These are phyloP conservation scores for Beauveria caledonica DNA, from an alignment of 2,329 filamentous ascomycete species.

Conservation along the genomic window DNA sequence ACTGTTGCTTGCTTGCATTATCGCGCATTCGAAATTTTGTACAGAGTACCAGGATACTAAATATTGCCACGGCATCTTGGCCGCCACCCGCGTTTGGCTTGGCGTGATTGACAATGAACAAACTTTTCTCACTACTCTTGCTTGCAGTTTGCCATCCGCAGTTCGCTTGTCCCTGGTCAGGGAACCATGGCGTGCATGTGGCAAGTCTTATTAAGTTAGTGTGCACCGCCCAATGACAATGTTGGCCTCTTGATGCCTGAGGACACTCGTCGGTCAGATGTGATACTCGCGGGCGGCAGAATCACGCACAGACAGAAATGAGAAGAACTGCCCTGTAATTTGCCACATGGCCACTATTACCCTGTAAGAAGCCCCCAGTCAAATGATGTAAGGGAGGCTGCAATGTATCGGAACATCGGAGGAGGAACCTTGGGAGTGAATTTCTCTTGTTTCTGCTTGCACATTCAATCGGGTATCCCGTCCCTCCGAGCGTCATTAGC, in stretches of 20 bases:
- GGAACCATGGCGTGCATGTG: not conserved
- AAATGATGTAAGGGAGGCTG: too few relatives aligned
- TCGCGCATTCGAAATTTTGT: too few relatives aligned
- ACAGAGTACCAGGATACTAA: too few relatives aligned
- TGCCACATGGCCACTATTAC: too few relatives aligned
- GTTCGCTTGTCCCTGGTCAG: not conserved
- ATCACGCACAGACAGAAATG: not conserved
- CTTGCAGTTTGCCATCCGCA: not conserved
- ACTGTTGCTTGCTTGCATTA: not conserved
- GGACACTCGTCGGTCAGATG: not conserved
- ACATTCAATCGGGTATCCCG: too few relatives aligned
- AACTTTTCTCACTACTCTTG: too few relatives aligned
- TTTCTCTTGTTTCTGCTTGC: too few relatives aligned
- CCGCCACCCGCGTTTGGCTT: slow-evolving; percentile 2
- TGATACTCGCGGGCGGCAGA: not conserved
- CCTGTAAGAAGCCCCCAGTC: too few relatives aligned
- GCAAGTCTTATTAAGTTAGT: slow-evolving; percentile 6
- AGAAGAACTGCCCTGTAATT: not conserved
- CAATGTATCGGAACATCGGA: too few relatives aligned
- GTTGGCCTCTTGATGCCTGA: not conserved
- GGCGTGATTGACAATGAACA: not conserved
- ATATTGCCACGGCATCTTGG: not conserved
- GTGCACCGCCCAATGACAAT: not conserved
- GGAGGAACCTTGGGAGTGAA: too few relatives aligned
- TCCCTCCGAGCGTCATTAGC: too few relatives aligned